phyloP scores from a whole-genome alignment of 495 filamentous ascomycete genomes.

The Aspergillus wentii region DNA sequence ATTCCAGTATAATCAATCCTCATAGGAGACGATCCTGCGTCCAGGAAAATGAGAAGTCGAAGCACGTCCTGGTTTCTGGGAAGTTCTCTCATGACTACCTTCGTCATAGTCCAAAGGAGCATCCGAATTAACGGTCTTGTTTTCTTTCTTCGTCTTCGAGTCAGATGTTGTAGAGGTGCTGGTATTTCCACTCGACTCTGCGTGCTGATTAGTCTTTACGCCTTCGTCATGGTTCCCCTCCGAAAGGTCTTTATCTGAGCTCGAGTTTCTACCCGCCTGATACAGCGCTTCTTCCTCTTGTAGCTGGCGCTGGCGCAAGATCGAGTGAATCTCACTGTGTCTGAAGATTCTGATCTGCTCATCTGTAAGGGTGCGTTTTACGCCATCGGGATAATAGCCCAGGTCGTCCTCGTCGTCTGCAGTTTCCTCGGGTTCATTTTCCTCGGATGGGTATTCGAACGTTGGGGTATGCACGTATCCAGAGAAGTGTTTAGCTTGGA shows the following conservation, averaged over 20 bases:
- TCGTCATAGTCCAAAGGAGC: conserved; percentile 13
- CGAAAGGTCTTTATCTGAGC: not conserved
- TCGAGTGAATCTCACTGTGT: conserved; percentile 76
- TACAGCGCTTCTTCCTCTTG: conserved; percentile 20
- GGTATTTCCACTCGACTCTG: too few relatives aligned
- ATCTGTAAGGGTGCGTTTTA: conserved; percentile 87
- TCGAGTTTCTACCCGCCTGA: not conserved
- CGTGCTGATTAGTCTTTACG: too few relatives aligned
- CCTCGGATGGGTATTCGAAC: conserved; percentile 13
- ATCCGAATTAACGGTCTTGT: too few relatives aligned
- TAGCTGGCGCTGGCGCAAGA: conserved; percentile 53
- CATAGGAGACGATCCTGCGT: conserved; percentile 36
- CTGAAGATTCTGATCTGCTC: conserved; percentile 88
- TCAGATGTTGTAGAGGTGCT: too few relatives aligned
- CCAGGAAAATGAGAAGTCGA: conserved; percentile 11
- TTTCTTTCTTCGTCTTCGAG: too few relatives aligned
- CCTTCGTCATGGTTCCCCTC: not conserved
- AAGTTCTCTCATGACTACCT: not conserved
- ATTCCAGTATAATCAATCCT: conserved; percentile 24
- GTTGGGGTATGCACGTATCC: conserved; percentile 7
- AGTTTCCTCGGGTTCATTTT: conserved; percentile 25
- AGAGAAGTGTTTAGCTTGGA: conserved; percentile 64
- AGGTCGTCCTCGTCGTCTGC: conserved; percentile 55
- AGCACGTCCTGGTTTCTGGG: not conserved
- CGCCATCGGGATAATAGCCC: conserved; percentile 85